Evolutionary conservation across 169 alveolate genomes (phyloP).

Genomic region (Eimeria sp.): DNA sequence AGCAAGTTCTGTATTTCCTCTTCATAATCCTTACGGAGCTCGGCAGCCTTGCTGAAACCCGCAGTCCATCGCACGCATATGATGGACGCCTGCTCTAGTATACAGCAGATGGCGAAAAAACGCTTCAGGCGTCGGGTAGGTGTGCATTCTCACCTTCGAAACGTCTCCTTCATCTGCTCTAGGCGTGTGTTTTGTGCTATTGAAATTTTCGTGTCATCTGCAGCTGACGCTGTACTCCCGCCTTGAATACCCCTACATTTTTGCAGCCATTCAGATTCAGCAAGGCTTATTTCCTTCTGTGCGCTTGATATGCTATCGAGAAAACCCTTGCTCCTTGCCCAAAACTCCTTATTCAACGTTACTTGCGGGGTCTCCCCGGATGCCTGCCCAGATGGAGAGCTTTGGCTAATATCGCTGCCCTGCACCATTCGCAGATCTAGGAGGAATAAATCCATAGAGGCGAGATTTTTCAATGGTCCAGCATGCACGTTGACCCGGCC

Average conservation of each 20-base stretch:
- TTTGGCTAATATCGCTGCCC: constrained; percentile 1
- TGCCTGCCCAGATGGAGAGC: neutral
- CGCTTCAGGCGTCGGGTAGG: neutral
- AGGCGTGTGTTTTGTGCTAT: constrained; percentile 40
- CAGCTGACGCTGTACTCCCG: neutral
- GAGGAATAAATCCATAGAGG: neutral
- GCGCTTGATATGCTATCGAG: constrained; percentile 46
- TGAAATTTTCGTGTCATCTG: constrained; percentile 46
- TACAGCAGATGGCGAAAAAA: neutral
- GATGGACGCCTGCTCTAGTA: neutral
- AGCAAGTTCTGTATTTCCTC: constrained; percentile 29
- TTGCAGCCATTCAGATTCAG: constrained; percentile 66
- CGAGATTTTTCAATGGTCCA: neutral
- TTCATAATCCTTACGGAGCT: constrained; percentile 49
- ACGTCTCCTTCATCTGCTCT: constrained; percentile 52
- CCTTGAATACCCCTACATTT: constrained; percentile 62
- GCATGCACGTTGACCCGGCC: neutral
- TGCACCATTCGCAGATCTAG: neutral
- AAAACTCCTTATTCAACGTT: constrained; percentile 8
- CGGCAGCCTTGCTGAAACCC: constrained; percentile 65
- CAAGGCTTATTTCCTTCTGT: constrained; percentile 26
- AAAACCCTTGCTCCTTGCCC: constrained; percentile 16
- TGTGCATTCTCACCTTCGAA: constrained; percentile 40
- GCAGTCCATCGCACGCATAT: neutral
- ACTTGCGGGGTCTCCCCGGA: neutral